Base-by-base conservation (phyloP, 1,284 basidiomycete species). In the Apiotrichum mycotoxinovorans region DNA sequence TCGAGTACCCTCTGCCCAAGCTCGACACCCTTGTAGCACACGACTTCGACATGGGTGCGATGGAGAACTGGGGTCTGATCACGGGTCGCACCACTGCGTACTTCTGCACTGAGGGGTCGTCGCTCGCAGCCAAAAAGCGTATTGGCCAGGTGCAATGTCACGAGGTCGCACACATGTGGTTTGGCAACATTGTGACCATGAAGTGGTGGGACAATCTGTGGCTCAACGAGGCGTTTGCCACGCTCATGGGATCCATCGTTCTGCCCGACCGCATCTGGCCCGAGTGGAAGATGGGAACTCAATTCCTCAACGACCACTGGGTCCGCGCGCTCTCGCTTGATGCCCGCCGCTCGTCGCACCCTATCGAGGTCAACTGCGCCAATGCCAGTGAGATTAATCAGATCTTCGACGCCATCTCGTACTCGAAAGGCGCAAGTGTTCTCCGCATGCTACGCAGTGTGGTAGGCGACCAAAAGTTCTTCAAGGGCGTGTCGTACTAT, bases 11-110 rank as follows among this genome's bases (percentile, higher is more conserved):
- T 25, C 80, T 97, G 48, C 91, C 93, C 14, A 97, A 97, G 79
- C 81, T 94, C 42, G 91, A 95, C 70, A 93, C 91, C 1, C 80
- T 94, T 18, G 79, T 73, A 82, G 88, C 83, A 5, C 84, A 83
- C 57, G 90, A 95, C 73, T 94, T 95, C 64, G 92, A 95, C 71
- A 86, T 87, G 30, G 90, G 89, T 54, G 92, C 91, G 1, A 94
- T 94, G 91, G 91, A 96, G 79, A 96, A 95, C 73, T 93, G 89
- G 84, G 91, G 92, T 54, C 79, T 96, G 56, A 96, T 96, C 70
- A 95, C 89, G 14, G 93, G 91, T 22, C 83, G 92, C 50, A 93
- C 91, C 2, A 85, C 81, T 41, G 86, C 86, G 2, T 89, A 91
- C 73, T 79, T 97, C 45, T 82, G 91, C 66, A 89, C 97, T 71